A percentile compares a stretch with the other conserved stretches of the same genome.
These are phyloP conservation scores for Xylaria arbuscula DNA, from an alignment of 2,329 filamentous ascomycete genomes.

Conservation along the genomic window DNA sequence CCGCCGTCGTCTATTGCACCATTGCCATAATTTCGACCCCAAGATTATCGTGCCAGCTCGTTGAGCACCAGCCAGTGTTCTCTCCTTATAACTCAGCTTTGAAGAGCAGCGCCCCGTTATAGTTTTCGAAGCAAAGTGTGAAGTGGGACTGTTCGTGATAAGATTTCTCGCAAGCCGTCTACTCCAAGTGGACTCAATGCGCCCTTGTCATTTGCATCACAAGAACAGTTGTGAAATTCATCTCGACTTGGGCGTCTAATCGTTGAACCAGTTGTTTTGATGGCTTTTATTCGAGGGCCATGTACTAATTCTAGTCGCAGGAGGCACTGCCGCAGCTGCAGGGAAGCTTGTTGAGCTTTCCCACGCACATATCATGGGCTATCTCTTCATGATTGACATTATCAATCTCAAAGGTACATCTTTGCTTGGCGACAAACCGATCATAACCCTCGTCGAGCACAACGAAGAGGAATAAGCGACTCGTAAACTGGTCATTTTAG, in stretches of 20 bases:
- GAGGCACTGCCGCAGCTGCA: slow-evolving; percentile 89
- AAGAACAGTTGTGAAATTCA: neutral
- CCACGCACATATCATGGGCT: slow-evolving; percentile 86
- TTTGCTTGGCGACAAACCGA: slow-evolving; percentile 82
- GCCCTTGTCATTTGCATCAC: neutral
- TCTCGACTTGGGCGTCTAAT: neutral
- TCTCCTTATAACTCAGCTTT: neutral
- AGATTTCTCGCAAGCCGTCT: neutral
- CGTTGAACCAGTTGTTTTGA: neutral
- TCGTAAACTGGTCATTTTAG: slow-evolving; percentile 16
- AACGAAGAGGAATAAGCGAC: slow-evolving; percentile 50
- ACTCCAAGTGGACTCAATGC: neutral
- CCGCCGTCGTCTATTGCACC: neutral
- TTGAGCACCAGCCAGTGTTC: slow-evolving; percentile 2
- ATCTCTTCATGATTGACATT: slow-evolving; percentile 95
- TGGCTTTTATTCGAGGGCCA: slow-evolving; percentile 22
- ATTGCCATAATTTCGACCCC: neutral
- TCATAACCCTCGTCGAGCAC: slow-evolving; percentile 81
- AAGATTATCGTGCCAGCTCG: neutral
- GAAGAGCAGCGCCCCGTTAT: neutral
- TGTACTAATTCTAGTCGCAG: slow-evolving; percentile 59
- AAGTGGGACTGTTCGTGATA: neutral
- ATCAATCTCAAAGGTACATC: slow-evolving; percentile 91
- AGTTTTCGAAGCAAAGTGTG: neutral
- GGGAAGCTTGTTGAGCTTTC: slow-evolving; percentile 87